Conservation (phyloP, 306 rosid genomes). For the Canavalia gladiata region DNA sequence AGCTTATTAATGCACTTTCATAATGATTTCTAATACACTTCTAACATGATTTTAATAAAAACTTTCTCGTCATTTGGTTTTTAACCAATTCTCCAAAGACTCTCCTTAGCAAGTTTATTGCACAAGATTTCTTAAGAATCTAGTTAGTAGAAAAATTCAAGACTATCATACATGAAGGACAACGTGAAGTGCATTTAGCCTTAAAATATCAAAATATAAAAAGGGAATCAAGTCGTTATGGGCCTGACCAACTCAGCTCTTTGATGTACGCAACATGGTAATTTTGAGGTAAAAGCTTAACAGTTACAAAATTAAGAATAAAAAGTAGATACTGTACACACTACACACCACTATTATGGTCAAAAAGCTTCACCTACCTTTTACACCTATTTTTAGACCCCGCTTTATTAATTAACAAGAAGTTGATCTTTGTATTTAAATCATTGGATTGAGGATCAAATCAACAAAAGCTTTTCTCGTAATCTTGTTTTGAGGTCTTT, state of each 20-base stretch:
- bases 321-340: constrained; percentile 50
- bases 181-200: constrained; percentile 38
- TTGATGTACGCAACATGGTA: constrained; percentile 50
- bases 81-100: no score
- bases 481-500: constrained; percentile 55
- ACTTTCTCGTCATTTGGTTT: no score
- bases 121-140: neutral
- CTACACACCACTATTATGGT: constrained; percentile 56
- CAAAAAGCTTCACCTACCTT: constrained; percentile 61
- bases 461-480: constrained; percentile 52
- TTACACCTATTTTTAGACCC: constrained; percentile 52
- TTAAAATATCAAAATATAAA: constrained; percentile 18
- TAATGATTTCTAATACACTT: no score
- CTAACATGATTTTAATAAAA: no score
- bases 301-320: constrained; percentile 46
- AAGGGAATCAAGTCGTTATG: constrained; percentile 35
- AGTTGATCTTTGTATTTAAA: constrained; percentile 47
- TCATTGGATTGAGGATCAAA: constrained; percentile 66
- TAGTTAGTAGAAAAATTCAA: neutral
- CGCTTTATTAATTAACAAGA: constrained; percentile 44
- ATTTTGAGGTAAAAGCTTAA: constrained; percentile 60
- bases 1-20: no score
- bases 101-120: neutral
- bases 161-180: neutral
- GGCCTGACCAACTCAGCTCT: constrained; percentile 47